phyloP scores from a whole-genome alignment of 305 asterid genomes.

The Fraxinus sp. region DNA sequence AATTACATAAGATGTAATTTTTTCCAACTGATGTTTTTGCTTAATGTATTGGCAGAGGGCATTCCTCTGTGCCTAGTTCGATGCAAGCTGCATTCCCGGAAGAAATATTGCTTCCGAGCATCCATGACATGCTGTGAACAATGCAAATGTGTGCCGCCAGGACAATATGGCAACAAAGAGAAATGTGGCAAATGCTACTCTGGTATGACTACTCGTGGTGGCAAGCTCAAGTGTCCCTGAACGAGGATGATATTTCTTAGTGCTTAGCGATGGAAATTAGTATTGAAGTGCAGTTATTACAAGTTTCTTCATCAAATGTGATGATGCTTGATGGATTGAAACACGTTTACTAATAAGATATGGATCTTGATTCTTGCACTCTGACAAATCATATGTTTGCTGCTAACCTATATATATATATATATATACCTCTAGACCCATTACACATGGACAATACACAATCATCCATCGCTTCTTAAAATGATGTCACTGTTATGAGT shows the following conservation, averaged over 20 bases:
- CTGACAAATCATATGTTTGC: not conserved
- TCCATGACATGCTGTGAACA: constrained; percentile 18
- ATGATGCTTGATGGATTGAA: no score
- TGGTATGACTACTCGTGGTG: not conserved
- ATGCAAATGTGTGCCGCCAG: constrained; percentile 49
- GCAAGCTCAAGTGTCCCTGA: not conserved
- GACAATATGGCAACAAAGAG: constrained; percentile 41
- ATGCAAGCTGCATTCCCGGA: constrained; percentile 21
- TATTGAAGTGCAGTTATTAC: not conserved
- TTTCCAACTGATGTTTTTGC: not conserved
- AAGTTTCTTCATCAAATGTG: not conserved
- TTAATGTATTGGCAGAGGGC: constrained; percentile 4
- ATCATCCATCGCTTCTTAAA: not conserved
- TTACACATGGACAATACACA: not conserved
- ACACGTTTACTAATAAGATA: no score
- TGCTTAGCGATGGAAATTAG: not conserved
- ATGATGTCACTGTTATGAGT: not conserved
- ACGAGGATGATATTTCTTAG: not conserved
- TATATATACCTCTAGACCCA: no score
- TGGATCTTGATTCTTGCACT: not conserved
- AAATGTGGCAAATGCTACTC: constrained; percentile 35
- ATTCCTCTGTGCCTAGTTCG: constrained; percentile 12
- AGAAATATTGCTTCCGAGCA: constrained; percentile 19
- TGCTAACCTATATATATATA: no score
- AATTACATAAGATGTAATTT: not conserved